These are phyloP conservation scores for Lecanoromycetidae sp. DNA, from an alignment of 2,329 filamentous ascomycete species.

Conservation along the genomic window DNA sequence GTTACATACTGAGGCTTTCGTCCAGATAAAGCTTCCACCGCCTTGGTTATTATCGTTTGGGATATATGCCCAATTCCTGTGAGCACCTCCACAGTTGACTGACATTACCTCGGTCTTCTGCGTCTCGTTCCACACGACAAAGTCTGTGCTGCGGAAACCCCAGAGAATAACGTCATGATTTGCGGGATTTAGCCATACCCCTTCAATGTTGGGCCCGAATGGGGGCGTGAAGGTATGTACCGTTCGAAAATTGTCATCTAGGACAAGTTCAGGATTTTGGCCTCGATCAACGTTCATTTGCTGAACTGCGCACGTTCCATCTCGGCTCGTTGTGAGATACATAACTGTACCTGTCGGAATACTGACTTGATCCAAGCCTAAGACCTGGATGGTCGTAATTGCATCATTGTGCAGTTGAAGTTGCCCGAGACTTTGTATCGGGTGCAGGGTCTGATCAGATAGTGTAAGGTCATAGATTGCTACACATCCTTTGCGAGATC, in stretches of 20 bases:
- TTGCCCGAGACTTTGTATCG: too few species aligned
- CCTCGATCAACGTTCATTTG: not conserved
- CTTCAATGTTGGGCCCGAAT: conserved; percentile 65
- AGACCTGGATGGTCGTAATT: not conserved
- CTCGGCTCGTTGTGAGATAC: conserved; percentile 43
- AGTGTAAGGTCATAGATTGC: conserved; percentile 32
- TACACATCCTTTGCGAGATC: conserved; percentile 44
- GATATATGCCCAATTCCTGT: conserved; percentile 60
- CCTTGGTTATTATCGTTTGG: conserved; percentile 19
- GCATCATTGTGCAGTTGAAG: not conserved
- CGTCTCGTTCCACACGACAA: conserved; percentile 71
- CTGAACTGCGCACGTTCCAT: conserved; percentile 63
- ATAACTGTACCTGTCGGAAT: conserved; percentile 27
- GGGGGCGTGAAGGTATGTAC: conserved; percentile 32
- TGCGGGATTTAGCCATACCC: conserved; percentile 46
- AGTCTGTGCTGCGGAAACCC: conserved; percentile 69
- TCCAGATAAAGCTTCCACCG: conserved; percentile 57
- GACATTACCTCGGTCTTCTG: conserved; percentile 55
- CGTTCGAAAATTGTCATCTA: conserved; percentile 21
- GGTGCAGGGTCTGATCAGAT: not conserved
- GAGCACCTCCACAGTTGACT: conserved; percentile 73
- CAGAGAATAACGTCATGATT: conserved; percentile 54
- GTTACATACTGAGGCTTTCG: conserved; percentile 49
- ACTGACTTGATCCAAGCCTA: conserved; percentile 15
- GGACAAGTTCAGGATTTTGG: not conserved